A percentile compares a stretch with the other conserved stretches of the same genome.
Evolutionary conservation across 306 rosid species (phyloP).

Genomic region (Ormosia semicastrata): DNA sequence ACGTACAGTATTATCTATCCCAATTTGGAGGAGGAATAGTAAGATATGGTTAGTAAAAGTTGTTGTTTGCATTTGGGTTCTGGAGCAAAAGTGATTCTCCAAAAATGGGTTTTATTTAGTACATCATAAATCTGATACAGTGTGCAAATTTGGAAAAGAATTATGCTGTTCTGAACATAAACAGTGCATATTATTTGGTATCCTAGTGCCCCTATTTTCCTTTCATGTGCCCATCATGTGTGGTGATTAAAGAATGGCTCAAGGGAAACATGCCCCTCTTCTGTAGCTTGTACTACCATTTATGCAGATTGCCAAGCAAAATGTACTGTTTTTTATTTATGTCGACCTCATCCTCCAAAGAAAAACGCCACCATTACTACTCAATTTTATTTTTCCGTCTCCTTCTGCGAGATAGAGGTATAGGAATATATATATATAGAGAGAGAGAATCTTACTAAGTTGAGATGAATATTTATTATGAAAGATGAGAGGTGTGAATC

Average conservation of each 20-base stretch:
- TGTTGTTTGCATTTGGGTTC: constrained; percentile 8
- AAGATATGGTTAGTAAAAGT: constrained; percentile 12
- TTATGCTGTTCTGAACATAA: constrained; percentile 1
- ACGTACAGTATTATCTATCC: neutral
- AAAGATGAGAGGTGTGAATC: no score
- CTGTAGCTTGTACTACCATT: neutral
- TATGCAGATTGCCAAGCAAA: neutral
- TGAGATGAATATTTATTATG: no score
- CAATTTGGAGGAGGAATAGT: constrained; percentile 9
- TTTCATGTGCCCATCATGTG: constrained; percentile 23
- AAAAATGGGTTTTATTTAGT: neutral
- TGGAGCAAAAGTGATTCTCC: constrained; percentile 17
- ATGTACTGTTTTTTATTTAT: neutral
- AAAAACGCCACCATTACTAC: neutral
- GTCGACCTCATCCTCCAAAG: neutral
- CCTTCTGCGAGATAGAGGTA: no score
- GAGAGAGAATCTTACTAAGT: no score
- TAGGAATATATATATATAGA: no score
- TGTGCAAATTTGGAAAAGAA: neutral
- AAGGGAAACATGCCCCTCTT: neutral
- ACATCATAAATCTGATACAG: neutral
- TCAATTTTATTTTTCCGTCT: neutral
- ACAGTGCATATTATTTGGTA: neutral
- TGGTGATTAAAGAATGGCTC: neutral
- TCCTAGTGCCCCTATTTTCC: neutral